These are phyloP conservation scores for Parathielavia hyrcaniae DNA, from an alignment of 495 filamentous ascomycete species.

Conservation along the genomic window DNA sequence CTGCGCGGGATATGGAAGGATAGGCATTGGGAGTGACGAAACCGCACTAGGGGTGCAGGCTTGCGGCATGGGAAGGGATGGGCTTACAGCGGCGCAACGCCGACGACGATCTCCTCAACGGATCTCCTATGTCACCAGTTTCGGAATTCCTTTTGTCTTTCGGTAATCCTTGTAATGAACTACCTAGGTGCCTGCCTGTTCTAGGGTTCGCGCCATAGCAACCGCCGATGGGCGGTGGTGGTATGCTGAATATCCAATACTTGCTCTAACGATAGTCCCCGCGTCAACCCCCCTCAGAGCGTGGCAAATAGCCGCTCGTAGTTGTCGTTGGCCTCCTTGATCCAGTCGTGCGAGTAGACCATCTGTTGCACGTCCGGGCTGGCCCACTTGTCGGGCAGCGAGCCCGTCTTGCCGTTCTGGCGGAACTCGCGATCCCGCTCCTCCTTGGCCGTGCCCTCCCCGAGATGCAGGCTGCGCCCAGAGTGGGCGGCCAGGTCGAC, in stretches of 20 bases:
- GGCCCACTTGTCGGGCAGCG: conserved; percentile 75
- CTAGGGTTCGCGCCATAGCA: conserved; percentile 1
- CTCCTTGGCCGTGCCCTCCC: conserved; percentile 67
- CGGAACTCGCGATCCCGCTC: conserved; percentile 68
- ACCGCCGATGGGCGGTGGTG: background rate
- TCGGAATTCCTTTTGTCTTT: background rate
- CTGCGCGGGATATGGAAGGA: too few relatives aligned
- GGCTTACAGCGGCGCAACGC: background rate
- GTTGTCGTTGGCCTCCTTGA: conserved; percentile 52
- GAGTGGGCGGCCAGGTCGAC: conserved; percentile 65
- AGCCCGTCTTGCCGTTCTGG: conserved; percentile 50
- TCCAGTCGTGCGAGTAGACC: conserved; percentile 68
- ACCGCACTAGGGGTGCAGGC: too few relatives aligned
- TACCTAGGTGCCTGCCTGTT: conserved; percentile 4
- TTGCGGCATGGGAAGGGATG: too few relatives aligned
- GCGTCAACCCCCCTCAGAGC: conserved; percentile 16
- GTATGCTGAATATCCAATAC: background rate
- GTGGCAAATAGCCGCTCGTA: conserved; percentile 54
- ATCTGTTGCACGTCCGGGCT: conserved; percentile 66
- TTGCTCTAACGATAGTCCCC: background rate
- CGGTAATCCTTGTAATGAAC: conserved; percentile 6
- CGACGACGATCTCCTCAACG: background rate
- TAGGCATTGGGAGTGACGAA: too few relatives aligned
- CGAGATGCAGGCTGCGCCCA: conserved; percentile 64
- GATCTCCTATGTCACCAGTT: background rate